Conservation (phyloP, 106 monocot species). For the Acanthochlamys bracteata region DNA sequence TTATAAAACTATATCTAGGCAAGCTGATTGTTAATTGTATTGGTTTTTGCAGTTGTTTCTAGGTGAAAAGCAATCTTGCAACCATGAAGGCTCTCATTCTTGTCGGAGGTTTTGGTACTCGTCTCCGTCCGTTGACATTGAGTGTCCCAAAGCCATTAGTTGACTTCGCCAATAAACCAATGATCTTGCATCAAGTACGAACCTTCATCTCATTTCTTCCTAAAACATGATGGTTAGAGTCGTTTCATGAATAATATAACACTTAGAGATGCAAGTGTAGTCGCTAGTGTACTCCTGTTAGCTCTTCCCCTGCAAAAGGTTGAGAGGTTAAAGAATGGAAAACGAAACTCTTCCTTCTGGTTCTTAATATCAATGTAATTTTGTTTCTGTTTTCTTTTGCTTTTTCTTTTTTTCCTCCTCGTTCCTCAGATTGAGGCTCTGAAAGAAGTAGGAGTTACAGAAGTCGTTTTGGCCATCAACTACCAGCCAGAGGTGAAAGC, state of each 20-base stretch:
- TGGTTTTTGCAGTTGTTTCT: background rate
- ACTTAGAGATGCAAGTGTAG: too few relatives aligned
- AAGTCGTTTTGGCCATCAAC: constrained; percentile 58
- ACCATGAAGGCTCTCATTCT: constrained; percentile 41
- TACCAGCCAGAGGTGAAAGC: constrained; percentile 46
- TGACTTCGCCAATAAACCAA: constrained; percentile 37
- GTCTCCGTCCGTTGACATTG: constrained; percentile 31
- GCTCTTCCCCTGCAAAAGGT: too few relatives aligned
- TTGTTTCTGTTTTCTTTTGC: too few relatives aligned
- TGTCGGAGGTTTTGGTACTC: constrained; percentile 39
- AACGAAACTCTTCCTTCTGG: too few relatives aligned
- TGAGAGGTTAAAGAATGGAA: too few relatives aligned
- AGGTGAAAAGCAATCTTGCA: background rate
- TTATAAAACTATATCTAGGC: background rate
- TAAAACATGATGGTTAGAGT: too few relatives aligned
- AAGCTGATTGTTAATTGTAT: background rate
- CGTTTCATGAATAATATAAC: too few relatives aligned
- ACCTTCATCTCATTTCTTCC: background rate
- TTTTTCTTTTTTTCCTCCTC: background rate
- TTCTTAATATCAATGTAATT: too few relatives aligned
- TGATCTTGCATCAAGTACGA: constrained; percentile 36
- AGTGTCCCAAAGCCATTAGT: constrained; percentile 39
- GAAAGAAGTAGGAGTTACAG: constrained; percentile 59
- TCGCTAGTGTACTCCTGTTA: too few relatives aligned
- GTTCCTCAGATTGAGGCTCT: constrained; percentile 45